These are phyloP conservation scores for Isabelozyma gotoi DNA, from an alignment of 805 yeast genomes.

Conservation along the genomic window DNA sequence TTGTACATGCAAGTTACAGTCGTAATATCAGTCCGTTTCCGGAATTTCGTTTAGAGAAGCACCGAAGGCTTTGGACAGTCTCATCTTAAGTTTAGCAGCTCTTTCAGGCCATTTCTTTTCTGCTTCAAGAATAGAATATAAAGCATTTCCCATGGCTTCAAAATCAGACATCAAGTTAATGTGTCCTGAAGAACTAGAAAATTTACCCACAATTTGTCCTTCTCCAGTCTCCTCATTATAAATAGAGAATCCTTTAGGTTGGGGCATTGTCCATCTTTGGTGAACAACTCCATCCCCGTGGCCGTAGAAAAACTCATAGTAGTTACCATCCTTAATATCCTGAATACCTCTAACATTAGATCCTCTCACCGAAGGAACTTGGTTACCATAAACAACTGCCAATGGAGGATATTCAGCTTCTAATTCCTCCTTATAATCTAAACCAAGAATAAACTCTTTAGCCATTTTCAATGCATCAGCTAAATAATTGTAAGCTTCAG, in stretches of 20 bases:
- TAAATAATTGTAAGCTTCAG: conserved; percentile 67
- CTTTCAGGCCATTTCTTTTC: conserved; percentile 40
- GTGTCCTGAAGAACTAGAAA: conserved; percentile 70
- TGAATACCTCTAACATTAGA: conserved; percentile 61
- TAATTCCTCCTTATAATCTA: conserved; percentile 52
- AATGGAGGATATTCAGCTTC: conserved; percentile 70
- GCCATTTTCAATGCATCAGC: conserved; percentile 59
- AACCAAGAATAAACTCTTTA: conserved; percentile 53
- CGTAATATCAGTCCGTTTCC: neutral
- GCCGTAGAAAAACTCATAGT: conserved; percentile 76
- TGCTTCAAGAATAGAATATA: conserved; percentile 60
- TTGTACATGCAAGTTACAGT: neutral
- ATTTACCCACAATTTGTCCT: conserved; percentile 64
- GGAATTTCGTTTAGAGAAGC: neutral
- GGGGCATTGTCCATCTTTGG: conserved; percentile 81
- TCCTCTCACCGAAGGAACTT: conserved; percentile 83
- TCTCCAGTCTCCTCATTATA: conserved; percentile 26
- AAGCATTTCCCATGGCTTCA: conserved; percentile 68
- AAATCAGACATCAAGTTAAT: conserved; percentile 77
- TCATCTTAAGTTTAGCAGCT: neutral
- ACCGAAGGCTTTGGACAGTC: neutral
- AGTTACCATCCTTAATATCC: conserved; percentile 69
- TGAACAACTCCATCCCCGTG: conserved; percentile 94
- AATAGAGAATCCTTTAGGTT: conserved; percentile 57
- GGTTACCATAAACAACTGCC: conserved; percentile 77